Evolutionary conservation across 805 yeast genomes (phyloP).

Genomic region (Starmerella asiatica): DNA sequence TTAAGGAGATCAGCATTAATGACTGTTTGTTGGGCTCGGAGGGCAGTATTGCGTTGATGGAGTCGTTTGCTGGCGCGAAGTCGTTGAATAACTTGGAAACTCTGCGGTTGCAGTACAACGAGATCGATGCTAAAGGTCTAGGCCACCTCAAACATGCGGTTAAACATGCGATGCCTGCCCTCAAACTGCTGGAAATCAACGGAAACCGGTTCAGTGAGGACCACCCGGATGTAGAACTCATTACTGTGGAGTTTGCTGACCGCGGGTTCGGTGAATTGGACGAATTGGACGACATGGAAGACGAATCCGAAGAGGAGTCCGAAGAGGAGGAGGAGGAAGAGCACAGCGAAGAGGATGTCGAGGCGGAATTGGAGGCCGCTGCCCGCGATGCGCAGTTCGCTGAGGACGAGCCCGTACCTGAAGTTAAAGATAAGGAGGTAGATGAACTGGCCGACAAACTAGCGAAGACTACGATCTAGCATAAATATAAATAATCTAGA

Average conservation of each 20-base stretch:
- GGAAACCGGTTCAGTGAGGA: conserved; percentile 93
- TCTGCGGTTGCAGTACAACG: conserved; percentile 77
- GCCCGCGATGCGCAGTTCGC: conserved; percentile 33
- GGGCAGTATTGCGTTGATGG: conserved; percentile 51
- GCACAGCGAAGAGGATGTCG: conserved; percentile 43
- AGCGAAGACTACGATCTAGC: conserved; percentile 29
- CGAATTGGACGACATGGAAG: conserved; percentile 91
- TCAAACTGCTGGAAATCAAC: conserved; percentile 65
- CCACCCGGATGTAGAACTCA: conserved; percentile 48
- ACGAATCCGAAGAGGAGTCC: conserved; percentile 40
- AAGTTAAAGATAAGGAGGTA: conserved; percentile 31
- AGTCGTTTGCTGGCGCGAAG: conserved; percentile 22
- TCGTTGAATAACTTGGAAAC: conserved; percentile 33
- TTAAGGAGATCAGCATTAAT: conserved; percentile 70
- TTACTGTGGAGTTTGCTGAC: conserved; percentile 49
- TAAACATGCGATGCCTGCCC: conserved; percentile 40
- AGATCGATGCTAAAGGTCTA: conserved; percentile 56
- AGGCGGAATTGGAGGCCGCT: conserved; percentile 35
- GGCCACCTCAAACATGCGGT: conserved; percentile 45
- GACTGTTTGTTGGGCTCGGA: conserved; percentile 74
- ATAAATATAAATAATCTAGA: conserved; percentile 3
- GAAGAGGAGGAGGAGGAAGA: conserved; percentile 55
- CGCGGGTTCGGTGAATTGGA: conserved; percentile 75
- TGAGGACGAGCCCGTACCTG: conserved; percentile 32
- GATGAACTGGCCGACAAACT: conserved; percentile 48